Evolutionary conservation across 2,329 filamentous ascomycete species (phyloP).

Genomic region (Beauveria medogensis): DNA sequence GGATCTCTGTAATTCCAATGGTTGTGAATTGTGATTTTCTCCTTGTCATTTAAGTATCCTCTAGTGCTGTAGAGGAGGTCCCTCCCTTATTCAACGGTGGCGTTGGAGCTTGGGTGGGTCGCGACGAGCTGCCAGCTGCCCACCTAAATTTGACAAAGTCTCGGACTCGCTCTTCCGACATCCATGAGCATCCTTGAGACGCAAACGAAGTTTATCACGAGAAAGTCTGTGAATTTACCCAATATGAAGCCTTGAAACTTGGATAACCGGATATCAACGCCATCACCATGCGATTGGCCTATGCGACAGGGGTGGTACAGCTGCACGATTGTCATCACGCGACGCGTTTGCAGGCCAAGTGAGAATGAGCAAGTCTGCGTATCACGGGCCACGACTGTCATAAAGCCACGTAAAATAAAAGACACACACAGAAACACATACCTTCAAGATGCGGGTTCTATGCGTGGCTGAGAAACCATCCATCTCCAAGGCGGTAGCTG

Average conservation of each 20-base stretch:
- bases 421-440: neutral
- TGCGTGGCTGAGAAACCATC: slow-evolving; percentile 68
- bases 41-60: no score
- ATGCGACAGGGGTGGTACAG: neutral
- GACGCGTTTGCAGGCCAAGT: slow-evolving; percentile 4
- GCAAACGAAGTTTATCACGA: neutral
- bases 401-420: neutral
- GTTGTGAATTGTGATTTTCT: no score
- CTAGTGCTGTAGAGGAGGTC: no score
- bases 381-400: neutral
- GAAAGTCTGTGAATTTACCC: neutral
- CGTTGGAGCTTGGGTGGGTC: slow-evolving; percentile 6
- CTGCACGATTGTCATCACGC: slow-evolving; percentile 3
- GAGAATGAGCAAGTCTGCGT: neutral
- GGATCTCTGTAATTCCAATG: no score
- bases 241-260: neutral
- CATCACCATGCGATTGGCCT: neutral
- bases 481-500: slow-evolving; percentile 88
- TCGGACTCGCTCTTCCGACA: neutral
- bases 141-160: neutral
- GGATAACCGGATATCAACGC: no score
- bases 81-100: no score
- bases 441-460: slow-evolving; percentile 41
- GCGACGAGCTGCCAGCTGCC: slow-evolving; percentile 1
- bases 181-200: neutral